Evolutionary conservation across 1,139 yeast species (phyloP).

Genomic region (Candida tunisiensis): DNA sequence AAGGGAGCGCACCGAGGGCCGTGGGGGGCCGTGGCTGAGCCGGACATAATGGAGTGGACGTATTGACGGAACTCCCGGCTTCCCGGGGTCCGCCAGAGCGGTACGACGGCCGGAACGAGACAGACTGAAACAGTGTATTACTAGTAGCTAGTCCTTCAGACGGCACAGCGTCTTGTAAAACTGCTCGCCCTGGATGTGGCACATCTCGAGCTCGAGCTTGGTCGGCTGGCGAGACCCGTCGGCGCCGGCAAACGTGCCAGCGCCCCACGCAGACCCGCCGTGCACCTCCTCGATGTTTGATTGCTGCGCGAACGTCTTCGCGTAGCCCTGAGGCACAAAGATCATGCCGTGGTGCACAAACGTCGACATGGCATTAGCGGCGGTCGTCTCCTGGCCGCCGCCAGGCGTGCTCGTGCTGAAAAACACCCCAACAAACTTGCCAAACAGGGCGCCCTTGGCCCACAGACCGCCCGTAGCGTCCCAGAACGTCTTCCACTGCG

Average conservation of each 20-base stretch:
- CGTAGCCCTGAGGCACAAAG: constrained; percentile 69
- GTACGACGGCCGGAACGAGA: no score
- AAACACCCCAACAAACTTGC: constrained; percentile 64
- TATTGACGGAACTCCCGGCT: no score
- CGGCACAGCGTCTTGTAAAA: constrained; percentile 31
- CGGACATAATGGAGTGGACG: no score
- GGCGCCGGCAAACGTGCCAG: constrained; percentile 63
- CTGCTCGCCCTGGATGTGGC: constrained; percentile 43
- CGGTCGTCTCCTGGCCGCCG: constrained; percentile 71
- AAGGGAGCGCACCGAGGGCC: no score
- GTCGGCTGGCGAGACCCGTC: constrained; percentile 68
- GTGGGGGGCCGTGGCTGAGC: no score
- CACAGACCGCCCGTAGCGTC: constrained; percentile 72
- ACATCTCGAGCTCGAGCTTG: constrained; percentile 47
- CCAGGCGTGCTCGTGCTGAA: constrained; percentile 72
- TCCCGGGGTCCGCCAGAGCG: no score
- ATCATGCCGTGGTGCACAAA: constrained; percentile 69
- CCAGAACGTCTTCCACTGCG: constrained; percentile 72
- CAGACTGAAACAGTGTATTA: no score
- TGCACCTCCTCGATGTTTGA: constrained; percentile 52
- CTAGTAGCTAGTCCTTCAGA: not conserved
- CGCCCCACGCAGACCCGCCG: constrained; percentile 85
- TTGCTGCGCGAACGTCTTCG: constrained; percentile 38
- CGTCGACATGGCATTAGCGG: constrained; percentile 45
- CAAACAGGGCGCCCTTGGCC: constrained; percentile 60